Percentiles rank a stretch among this genome's conserved stretches.
These are phyloP conservation scores for Friedmanniomyces endolithicus DNA, from an alignment of 495 filamentous ascomycete genomes.

Conservation along the genomic window DNA sequence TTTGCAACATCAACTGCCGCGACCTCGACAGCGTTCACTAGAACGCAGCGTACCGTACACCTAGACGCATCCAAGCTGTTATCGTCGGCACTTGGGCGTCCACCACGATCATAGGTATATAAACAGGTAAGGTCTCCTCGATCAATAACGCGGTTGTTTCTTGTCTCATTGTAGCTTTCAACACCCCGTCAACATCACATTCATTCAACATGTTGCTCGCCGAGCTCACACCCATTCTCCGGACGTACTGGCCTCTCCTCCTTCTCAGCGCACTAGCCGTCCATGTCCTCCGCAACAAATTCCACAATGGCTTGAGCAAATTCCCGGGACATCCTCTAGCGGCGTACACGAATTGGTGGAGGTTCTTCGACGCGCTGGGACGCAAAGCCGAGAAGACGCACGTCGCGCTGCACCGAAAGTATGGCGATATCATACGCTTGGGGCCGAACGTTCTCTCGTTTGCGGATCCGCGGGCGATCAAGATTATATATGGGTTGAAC, in stretches of 20 bases:
- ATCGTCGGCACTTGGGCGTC: neutral
- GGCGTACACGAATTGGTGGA: conserved; percentile 29
- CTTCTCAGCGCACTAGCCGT: conserved; percentile 24
- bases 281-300: conserved; percentile 45
- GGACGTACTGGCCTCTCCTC: conserved; percentile 38
- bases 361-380: conserved; percentile 51
- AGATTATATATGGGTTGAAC: conserved; percentile 67
- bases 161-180: neutral
- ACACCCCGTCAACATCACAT: neutral
- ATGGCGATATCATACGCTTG: conserved; percentile 59
- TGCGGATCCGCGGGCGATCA: conserved; percentile 52
- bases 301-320: conserved; percentile 40
- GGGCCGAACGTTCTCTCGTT: conserved; percentile 58
- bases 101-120: neutral
- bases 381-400: conserved; percentile 54
- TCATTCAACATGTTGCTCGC: conserved; percentile 23
- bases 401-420: conserved; percentile 51
- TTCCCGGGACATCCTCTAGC: conserved; percentile 29
- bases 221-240: conserved; percentile 29
- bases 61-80: neutral
- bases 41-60: neutral
- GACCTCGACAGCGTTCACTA: neutral
- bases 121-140: neutral
- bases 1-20: conserved; percentile 1
- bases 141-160: neutral